Evolutionary conservation across 129 eudicot species (phyloP).

Genomic region (Arctium lappa): DNA sequence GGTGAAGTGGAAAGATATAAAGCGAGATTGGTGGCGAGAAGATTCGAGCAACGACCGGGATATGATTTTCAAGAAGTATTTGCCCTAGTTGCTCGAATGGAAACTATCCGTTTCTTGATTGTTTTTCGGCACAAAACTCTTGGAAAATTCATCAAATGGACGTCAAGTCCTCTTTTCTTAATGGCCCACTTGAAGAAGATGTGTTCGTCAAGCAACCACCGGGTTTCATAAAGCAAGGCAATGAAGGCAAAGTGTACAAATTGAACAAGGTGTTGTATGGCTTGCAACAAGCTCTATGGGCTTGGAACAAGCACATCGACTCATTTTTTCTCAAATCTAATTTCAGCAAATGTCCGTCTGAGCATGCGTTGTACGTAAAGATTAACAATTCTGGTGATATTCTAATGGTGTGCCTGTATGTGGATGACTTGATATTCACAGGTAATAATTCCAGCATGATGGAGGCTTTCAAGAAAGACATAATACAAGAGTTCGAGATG

Average conservation of each 20-base stretch:
- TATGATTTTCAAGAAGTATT: conserved; percentile 2
- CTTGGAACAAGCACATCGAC: background rate
- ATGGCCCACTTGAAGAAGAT: conserved; percentile 21
- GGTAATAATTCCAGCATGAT: background rate
- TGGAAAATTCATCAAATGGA: conserved; percentile 20
- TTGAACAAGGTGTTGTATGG: background rate
- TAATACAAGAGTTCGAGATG: background rate
- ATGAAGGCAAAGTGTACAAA: background rate
- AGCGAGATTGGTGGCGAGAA: conserved; percentile 15
- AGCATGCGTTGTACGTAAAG: background rate
- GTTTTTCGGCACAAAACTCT: background rate
- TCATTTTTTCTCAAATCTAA: background rate
- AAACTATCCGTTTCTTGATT: conserved; percentile 1
- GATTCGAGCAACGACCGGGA: conserved; percentile 1
- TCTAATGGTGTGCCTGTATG: background rate
- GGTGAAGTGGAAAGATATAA: conserved; percentile 9
- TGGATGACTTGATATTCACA: background rate
- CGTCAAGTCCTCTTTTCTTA: conserved; percentile 16
- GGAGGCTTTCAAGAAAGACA: background rate
- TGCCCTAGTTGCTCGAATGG: conserved; percentile 13
- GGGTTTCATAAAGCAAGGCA: background rate
- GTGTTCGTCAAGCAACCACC: conserved; percentile 13
- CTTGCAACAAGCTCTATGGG: background rate
- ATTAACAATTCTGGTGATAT: background rate
- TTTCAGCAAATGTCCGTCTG: background rate